These are phyloP conservation scores for Isatis lusitanica DNA, from an alignment of 441 rosid genomes.

Conservation along the genomic window DNA sequence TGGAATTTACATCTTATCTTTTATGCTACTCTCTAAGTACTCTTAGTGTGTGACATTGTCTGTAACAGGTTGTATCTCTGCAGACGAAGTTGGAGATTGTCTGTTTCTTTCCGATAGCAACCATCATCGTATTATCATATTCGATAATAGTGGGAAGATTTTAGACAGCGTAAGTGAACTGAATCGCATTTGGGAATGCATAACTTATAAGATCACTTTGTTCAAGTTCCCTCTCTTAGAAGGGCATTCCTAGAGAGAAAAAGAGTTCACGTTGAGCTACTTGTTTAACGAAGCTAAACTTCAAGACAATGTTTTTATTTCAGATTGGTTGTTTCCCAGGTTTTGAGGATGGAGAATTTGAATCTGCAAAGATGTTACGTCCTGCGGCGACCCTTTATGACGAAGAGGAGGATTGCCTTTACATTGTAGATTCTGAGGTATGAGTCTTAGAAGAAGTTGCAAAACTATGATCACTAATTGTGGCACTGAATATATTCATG, in stretches of 20 bases:
- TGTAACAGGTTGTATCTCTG: slow-evolving; percentile 70
- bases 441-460: slow-evolving; percentile 19
- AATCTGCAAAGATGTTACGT: slow-evolving; percentile 75
- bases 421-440: slow-evolving; percentile 94
- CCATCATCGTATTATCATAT: slow-evolving; percentile 85
- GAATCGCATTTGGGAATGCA: background rate
- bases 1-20: background rate
- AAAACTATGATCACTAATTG: slow-evolving; percentile 12
- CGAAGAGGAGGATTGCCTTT: slow-evolving; percentile 73
- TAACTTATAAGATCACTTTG: background rate
- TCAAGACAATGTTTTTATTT: slow-evolving; percentile 45
- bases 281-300: slow-evolving; percentile 34
- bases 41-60: slow-evolving; percentile 32
- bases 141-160: slow-evolving; percentile 62
- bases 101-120: slow-evolving; percentile 91
- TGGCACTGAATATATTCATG: slow-evolving; percentile 1
- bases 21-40: slow-evolving; percentile 5
- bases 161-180: slow-evolving; percentile 73
- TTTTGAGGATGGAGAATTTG: slow-evolving; percentile 96
- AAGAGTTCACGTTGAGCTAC: background rate
- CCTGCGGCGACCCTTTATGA: slow-evolving; percentile 81
- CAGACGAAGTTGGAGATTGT: slow-evolving; percentile 63
- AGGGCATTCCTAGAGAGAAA: background rate
- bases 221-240: background rate
- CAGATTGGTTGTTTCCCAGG: slow-evolving; percentile 99